Percentiles rank a stretch among this genome's conserved stretches.
phyloP scores from a whole-genome alignment of 2,329 filamentous ascomycete genomes.

The Beauveria varroae region DNA sequence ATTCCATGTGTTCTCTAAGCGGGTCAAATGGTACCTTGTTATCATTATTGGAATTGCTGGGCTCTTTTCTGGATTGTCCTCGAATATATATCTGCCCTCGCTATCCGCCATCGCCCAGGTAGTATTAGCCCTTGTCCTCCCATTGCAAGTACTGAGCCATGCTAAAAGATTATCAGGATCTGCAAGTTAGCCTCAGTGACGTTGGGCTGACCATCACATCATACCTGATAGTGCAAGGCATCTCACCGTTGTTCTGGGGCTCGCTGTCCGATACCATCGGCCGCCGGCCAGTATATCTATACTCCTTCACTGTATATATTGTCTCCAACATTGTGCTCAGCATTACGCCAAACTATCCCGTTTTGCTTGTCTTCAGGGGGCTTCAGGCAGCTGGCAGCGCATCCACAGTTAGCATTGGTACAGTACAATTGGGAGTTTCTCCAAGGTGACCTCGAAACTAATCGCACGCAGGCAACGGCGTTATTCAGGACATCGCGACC shows the following conservation, averaged over 20 bases:
- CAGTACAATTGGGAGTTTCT: background rate
- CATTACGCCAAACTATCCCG: conserved; percentile 34
- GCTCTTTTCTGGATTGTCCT: conserved; percentile 44
- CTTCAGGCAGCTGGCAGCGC: conserved; percentile 41
- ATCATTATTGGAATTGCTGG: conserved; percentile 41
- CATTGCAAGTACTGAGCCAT: background rate
- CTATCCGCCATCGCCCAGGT: conserved; percentile 30
- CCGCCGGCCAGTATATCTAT: conserved; percentile 37
- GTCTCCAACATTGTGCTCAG: conserved; percentile 37
- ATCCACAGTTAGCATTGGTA: conserved; percentile 39
- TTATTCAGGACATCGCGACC: conserved; percentile 24
- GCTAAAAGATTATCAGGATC: conserved; percentile 16
- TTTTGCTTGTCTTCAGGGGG: conserved; percentile 37
- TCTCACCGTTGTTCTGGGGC: conserved; percentile 41
- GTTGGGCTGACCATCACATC: conserved; percentile 35
- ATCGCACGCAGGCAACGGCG: conserved; percentile 20
- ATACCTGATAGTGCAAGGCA: conserved; percentile 44
- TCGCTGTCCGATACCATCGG: conserved; percentile 39
- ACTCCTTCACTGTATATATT: conserved; percentile 39
- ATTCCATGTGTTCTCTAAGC: background rate
- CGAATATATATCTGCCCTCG: conserved; percentile 44
- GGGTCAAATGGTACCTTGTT: conserved; percentile 36
- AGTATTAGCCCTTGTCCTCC: background rate
- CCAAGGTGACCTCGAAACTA: background rate
- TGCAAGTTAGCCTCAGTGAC: conserved; percentile 21